Conservation (phyloP, 352 stramenopile genomes). For the Globisporangium heterothallicum region DNA sequence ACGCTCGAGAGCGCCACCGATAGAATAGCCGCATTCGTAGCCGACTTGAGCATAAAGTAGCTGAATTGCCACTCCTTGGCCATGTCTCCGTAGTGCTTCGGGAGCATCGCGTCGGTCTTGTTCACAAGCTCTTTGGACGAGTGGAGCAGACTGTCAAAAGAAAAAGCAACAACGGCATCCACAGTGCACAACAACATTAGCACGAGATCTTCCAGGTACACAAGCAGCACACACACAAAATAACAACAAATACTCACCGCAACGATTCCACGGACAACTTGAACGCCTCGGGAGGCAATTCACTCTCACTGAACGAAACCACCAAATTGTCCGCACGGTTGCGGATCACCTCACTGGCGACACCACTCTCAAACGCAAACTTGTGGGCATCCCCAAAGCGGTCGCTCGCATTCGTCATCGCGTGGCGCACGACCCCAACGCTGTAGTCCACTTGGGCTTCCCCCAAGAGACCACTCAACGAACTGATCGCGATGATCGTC, state of each 20-base stretch:
- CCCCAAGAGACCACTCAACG: conserved; percentile 60
- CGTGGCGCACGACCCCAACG: conserved; percentile 58
- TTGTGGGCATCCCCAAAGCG: conserved; percentile 40
- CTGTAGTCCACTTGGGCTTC: conserved; percentile 84
- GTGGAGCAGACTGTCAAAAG: conserved; percentile 36
- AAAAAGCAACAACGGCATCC: neutral
- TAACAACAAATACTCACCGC: conserved; percentile 23
- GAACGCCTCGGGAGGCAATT: conserved; percentile 57
- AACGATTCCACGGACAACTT: conserved; percentile 59
- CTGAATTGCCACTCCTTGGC: conserved; percentile 57
- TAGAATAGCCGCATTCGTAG: conserved; percentile 76
- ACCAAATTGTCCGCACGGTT: conserved; percentile 51
- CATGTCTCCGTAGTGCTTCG: conserved; percentile 48
- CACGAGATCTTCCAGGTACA: neutral
- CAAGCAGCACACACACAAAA: neutral
- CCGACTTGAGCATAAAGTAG: conserved; percentile 82
- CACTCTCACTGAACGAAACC: conserved; percentile 63
- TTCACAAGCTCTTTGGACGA: conserved; percentile 48
- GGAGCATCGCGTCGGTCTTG: conserved; percentile 41
- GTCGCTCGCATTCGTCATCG: conserved; percentile 66
- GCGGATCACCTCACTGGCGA: conserved; percentile 36
- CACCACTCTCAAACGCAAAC: conserved; percentile 24
- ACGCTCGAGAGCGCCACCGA: conserved; percentile 68
- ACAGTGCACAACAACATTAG: neutral
- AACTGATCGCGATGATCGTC: conserved; percentile 66